These are phyloP conservation scores for Neurospora sp. DNA, from an alignment of 495 filamentous ascomycete species.

Conservation along the genomic window DNA sequence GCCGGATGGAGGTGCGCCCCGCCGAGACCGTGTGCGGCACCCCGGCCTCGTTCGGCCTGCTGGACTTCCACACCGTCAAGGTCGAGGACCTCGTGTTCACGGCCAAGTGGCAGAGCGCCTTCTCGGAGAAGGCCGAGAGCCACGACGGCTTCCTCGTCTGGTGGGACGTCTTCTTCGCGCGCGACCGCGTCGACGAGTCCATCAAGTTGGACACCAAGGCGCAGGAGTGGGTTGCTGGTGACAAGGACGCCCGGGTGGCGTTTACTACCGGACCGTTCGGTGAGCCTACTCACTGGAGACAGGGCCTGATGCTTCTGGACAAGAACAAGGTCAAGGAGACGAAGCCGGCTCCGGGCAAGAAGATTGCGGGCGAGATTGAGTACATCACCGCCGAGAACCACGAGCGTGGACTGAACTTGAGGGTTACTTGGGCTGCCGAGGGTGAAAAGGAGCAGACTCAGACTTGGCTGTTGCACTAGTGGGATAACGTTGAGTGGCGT, in stretches of 20 bases:
- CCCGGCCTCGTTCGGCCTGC: slow-evolving; percentile 56
- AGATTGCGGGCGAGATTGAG: slow-evolving; percentile 35
- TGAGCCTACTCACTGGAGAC: slow-evolving; percentile 80
- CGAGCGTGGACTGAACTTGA: slow-evolving; percentile 36
- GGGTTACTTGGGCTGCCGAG: slow-evolving; percentile 29
- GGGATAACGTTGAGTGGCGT: background rate
- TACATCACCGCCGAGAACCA: slow-evolving; percentile 39
- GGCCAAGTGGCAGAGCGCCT: slow-evolving; percentile 46
- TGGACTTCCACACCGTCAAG: slow-evolving; percentile 75
- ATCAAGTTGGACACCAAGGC: slow-evolving; percentile 13
- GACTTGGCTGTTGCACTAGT: slow-evolving; percentile 32
- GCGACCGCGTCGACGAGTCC: slow-evolving; percentile 21
- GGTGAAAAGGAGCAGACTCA: slow-evolving; percentile 28
- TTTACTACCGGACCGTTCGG: slow-evolving; percentile 76
- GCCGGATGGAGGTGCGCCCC: slow-evolving; percentile 74
- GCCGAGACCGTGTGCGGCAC: slow-evolving; percentile 69
- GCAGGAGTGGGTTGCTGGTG: slow-evolving; percentile 28
- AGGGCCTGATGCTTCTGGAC: slow-evolving; percentile 50
- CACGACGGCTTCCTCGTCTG: slow-evolving; percentile 69
- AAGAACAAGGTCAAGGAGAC: slow-evolving; percentile 21
- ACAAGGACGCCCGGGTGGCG: slow-evolving; percentile 31
- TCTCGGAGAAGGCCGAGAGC: slow-evolving; percentile 35
- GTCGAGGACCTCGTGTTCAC: slow-evolving; percentile 66
- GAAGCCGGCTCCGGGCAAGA: slow-evolving; percentile 17
- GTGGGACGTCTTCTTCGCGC: slow-evolving; percentile 73